Evolutionary conservation across 768 basidiomycete genomes (phyloP), one percentile per base, ranked within the genome.

Genomic region (Multifurca ochricompacta): DNA sequence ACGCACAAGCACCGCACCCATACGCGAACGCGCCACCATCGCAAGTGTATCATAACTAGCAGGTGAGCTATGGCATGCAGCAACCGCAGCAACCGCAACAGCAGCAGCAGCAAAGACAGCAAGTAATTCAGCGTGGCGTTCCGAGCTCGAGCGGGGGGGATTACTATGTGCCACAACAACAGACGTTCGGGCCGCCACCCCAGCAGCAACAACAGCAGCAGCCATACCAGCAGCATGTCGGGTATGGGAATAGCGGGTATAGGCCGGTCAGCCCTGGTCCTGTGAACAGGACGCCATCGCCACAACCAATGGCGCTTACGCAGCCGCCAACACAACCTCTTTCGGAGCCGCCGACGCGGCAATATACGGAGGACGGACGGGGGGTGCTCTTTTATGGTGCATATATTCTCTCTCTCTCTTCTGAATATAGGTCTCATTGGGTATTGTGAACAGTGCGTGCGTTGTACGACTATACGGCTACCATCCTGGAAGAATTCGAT

Each of bases 401-500:
- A 87, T 55, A 25, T 48, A 40, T 43, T 46, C 42, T 51, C 6
- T 25, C 43, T n/a, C n/a, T n/a, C n/a, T 37, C 7, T 27, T 44
- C n/a, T 35, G 42, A 11, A 57, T 27, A 19, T 59, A 41, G 54
- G 31, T n/a, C n/a, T n/a, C n/a, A n/a, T n/a, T n/a, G n/a, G n/a
- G 51, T 42, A 50, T 55, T 41, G 53, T 11, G 48, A 37, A 45
- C 58, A 91, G 91, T 94, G 56, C 89, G 91, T 74, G 92, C 92
- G 36, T 71, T 94, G 59, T 95, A 90, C 66, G 87, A 92, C 68
- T 94, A 93, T 63, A 70, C 70, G 0, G 91, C 89, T 14, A 83
- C 85, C 10, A 89, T 87, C 58, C 84, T 88, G 1, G 91, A 94
- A 65, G 95, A 97, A 71, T 97, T 98, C 68, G 88, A 94, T 67